phyloP scores from a whole-genome alignment of 306 rosid species.

The Amphicarpaea edgeworthii region DNA sequence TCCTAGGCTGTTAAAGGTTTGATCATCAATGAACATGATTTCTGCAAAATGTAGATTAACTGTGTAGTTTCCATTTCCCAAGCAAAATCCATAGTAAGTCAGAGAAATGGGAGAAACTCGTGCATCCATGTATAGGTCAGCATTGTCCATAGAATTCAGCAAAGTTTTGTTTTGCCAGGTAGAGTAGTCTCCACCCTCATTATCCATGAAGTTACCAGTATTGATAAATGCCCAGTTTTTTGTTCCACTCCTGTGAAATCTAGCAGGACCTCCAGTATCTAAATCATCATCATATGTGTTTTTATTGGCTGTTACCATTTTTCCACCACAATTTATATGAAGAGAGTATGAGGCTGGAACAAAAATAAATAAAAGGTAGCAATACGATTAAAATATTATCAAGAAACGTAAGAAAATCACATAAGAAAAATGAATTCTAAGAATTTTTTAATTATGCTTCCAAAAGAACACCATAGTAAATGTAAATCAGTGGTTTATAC shows the following conservation, averaged over 20 bases:
- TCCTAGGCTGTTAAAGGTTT: conserved; percentile 48
- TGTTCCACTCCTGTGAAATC: conserved; percentile 9
- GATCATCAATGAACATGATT: conserved; percentile 39
- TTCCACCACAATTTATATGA: conserved; percentile 52
- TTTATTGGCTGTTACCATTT: no score
- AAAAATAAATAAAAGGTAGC: no score
- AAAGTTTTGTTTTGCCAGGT: no score
- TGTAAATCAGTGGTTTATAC: no score
- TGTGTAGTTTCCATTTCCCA: conserved; percentile 58
- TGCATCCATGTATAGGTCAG: conserved; percentile 60
- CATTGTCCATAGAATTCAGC: no score
- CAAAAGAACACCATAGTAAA: no score
- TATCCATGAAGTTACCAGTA: no score
- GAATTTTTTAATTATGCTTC: no score
- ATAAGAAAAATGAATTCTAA: not conserved
- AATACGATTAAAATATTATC: not conserved
- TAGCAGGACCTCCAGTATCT: conserved; percentile 18
- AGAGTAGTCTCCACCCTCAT: no score
- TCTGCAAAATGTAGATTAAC: conserved; percentile 63
- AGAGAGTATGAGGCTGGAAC: conserved; percentile 30
- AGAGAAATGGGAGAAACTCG: conserved; percentile 71
- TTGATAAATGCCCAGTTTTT: conserved; percentile 62
- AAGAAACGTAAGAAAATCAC: not conserved
- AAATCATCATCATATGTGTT: conserved; percentile 45
- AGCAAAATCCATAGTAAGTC: conserved; percentile 62